phyloP scores from a whole-genome alignment of 2,329 filamentous ascomycete genomes.

The Plenodomus lindquistii region DNA sequence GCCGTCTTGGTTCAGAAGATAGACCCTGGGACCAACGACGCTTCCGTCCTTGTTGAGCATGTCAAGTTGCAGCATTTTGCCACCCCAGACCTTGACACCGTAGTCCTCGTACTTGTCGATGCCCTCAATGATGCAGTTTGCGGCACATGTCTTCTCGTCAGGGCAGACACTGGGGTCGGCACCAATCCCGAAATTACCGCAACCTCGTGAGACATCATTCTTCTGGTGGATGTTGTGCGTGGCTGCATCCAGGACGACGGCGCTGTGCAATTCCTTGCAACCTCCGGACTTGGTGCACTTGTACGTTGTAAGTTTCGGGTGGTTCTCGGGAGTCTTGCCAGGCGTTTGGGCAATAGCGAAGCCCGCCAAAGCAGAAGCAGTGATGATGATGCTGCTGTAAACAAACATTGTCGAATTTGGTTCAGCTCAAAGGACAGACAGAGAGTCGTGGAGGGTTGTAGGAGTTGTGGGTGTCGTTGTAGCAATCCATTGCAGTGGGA shows the following conservation, averaged over 20 bases:
- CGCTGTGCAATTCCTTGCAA: conserved; percentile 53
- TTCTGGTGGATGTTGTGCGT: conserved; percentile 52
- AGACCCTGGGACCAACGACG: conserved; percentile 59
- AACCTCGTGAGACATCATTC: conserved; percentile 36
- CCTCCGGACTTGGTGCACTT: conserved; percentile 57
- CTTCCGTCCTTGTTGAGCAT: conserved; percentile 42
- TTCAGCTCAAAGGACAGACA: no score
- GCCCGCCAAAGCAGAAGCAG: conserved; percentile 31
- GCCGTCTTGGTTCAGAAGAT: conserved; percentile 63
- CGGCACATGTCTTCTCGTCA: conserved; percentile 54
- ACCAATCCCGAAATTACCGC: conserved; percentile 35
- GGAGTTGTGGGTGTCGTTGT: no score
- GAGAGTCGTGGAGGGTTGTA: no score
- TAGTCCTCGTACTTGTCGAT: conserved; percentile 58
- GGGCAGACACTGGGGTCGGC: conserved; percentile 53
- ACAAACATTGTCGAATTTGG: conserved; percentile 25
- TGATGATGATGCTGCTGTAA: conserved; percentile 28
- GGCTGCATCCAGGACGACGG: conserved; percentile 56
- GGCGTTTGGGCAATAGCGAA: conserved; percentile 37
- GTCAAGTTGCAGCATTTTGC: conserved; percentile 54
- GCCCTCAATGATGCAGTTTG: conserved; percentile 61
- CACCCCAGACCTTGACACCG: conserved; percentile 56
- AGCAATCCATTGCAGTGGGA: no score
- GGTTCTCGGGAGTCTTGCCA: conserved; percentile 48
- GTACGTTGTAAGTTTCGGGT: conserved; percentile 57